phyloP scores from a whole-genome alignment of 345 rosid genomes.

The Eucalyptus regnans region DNA sequence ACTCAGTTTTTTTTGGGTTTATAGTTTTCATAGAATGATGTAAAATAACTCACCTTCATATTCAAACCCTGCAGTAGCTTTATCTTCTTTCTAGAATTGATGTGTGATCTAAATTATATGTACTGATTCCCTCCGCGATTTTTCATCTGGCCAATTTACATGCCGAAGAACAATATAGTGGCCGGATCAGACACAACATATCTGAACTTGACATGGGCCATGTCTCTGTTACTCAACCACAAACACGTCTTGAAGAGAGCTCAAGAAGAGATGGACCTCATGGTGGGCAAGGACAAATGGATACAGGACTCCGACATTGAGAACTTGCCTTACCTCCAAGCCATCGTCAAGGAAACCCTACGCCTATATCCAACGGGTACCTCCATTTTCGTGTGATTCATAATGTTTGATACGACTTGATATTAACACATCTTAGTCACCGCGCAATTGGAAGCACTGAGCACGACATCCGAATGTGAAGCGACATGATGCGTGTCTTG shows the following conservation, averaged over 20 bases:
- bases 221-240: not conserved
- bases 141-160: not conserved
- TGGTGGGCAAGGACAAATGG: constrained; percentile 32
- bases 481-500: not conserved
- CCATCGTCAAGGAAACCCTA: constrained; percentile 49
- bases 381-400: too few species aligned
- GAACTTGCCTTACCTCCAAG: constrained; percentile 33
- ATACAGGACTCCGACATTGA: constrained; percentile 41
- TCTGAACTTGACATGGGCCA: not conserved
- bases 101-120: not conserved
- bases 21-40: not conserved
- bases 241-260: constrained; percentile 6
- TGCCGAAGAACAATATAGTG: constrained; percentile 10
- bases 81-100: not conserved
- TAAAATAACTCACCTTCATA: not conserved
- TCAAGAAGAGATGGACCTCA: constrained; percentile 42
- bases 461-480: not conserved
- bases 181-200: not conserved
- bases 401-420: not conserved
- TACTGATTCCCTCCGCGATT: not conserved
- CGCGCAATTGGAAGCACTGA: not conserved
- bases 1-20: not conserved
- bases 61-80: not conserved
- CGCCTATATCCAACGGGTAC: constrained; percentile 32
- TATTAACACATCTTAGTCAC: not conserved